Evolutionary conservation across 129 eudicot species (phyloP).

Genomic region (Rutidosis leptorrhynchoides): DNA sequence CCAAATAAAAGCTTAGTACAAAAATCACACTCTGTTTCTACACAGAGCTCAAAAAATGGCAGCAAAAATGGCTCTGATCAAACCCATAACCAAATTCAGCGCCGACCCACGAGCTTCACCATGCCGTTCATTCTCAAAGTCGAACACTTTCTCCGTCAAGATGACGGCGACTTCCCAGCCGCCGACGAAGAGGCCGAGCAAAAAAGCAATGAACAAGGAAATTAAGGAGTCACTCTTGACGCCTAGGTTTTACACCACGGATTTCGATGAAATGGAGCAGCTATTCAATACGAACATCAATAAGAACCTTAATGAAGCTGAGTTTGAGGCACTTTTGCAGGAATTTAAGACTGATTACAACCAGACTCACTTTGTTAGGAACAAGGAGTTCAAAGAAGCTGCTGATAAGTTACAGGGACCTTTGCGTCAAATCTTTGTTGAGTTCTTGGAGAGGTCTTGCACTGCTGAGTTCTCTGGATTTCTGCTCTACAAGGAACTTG

Average conservation of each 20-base stretch:
- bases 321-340: slow-evolving; percentile 82
- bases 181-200: too few relatives aligned
- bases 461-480: slow-evolving; percentile 99
- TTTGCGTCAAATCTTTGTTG: slow-evolving; percentile 76
- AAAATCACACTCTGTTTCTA: too few relatives aligned
- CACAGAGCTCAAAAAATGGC: too few relatives aligned
- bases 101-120: too few relatives aligned
- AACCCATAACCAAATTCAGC: too few relatives aligned
- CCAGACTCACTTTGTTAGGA: slow-evolving; percentile 98
- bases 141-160: too few relatives aligned
- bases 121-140: too few relatives aligned
- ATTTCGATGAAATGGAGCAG: slow-evolving; percentile 95
- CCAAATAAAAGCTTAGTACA: too few relatives aligned
- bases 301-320: slow-evolving; percentile 81
- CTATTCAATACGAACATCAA: slow-evolving; percentile 85
- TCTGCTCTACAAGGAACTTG: slow-evolving; percentile 93
- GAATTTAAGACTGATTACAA: slow-evolving; percentile 96
- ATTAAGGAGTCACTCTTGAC: slow-evolving; percentile 76
- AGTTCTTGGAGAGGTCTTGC: slow-evolving; percentile 96
- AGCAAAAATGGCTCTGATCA: too few relatives aligned
- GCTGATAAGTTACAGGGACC: slow-evolving; percentile 89
- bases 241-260: slow-evolving; percentile 94
- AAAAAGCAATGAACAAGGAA: too few relatives aligned
- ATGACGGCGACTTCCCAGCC: too few relatives aligned
- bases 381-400: slow-evolving; percentile 93